Conservation (phyloP, 1,139 yeast species). For the Saccharomyces hybrid region DNA sequence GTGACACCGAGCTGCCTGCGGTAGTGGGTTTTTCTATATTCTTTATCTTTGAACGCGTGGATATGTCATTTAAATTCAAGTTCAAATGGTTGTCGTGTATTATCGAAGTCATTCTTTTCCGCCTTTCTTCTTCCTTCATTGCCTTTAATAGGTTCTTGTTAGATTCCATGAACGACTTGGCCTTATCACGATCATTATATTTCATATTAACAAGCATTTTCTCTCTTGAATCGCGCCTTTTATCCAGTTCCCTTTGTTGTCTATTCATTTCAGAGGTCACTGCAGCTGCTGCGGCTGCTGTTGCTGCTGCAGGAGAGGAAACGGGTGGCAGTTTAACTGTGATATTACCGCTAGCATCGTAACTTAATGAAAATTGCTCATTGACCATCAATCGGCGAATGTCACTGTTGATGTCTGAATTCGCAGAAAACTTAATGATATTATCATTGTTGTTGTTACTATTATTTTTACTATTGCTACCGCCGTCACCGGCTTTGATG, state of each 20-base stretch:
- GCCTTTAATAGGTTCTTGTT: constrained; percentile 28
- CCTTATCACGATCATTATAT: constrained; percentile 29
- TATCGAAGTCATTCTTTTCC: constrained; percentile 25
- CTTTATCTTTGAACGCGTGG: background rate
- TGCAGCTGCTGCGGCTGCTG: background rate
- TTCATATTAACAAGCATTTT: constrained; percentile 30
- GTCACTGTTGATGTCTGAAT: background rate
- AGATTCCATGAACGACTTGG: constrained; percentile 30
- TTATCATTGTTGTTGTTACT: background rate
- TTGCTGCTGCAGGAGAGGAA: constrained; percentile 1
- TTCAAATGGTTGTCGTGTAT: constrained; percentile 10
- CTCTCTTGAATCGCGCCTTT: constrained; percentile 28
- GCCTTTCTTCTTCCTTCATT: constrained; percentile 29
- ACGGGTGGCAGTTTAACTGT: background rate
- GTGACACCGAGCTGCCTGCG: constrained; percentile 1
- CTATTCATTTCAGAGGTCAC: constrained; percentile 7
- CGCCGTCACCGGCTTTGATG: background rate
- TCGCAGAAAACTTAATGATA: constrained; percentile 1
- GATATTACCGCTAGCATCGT: constrained; percentile 4
- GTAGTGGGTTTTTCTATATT: background rate
- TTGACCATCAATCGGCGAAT: background rate
- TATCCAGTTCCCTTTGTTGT: constrained; percentile 27
- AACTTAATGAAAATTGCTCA: constrained; percentile 1
- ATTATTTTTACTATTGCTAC: background rate
- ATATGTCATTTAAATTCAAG: background rate